Conservation (phyloP, 257 asterid genomes). For the Anisodus tanguticus region DNA sequence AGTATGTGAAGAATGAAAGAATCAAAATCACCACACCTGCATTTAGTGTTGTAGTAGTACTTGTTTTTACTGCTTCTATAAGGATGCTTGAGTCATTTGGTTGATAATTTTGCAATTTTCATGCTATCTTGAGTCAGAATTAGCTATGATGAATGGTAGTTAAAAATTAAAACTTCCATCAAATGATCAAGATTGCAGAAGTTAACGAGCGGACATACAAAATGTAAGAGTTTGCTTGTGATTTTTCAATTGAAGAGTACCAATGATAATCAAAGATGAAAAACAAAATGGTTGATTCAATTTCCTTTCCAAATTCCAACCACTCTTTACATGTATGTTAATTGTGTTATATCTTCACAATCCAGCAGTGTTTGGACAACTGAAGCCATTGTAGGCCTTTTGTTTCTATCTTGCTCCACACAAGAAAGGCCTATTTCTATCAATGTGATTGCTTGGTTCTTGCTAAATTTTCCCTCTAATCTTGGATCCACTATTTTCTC, state of each 20-base stretch:
- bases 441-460: conserved; percentile 53
- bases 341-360: conserved; percentile 38
- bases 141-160: not conserved
- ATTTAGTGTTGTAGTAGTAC: not conserved
- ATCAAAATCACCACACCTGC: not conserved
- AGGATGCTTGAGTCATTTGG: not conserved
- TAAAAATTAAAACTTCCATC: not conserved
- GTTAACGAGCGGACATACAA: not conserved
- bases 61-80: not conserved
- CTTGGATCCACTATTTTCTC: conserved; percentile 62
- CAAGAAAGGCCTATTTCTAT: conserved; percentile 54
- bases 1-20: not conserved
- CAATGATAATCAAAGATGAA: not conserved
- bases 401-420: conserved; percentile 64
- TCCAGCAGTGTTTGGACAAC: conserved; percentile 61
- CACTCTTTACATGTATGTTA: not conserved
- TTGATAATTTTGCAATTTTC: not conserved
- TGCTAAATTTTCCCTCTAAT: conserved; percentile 54
- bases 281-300: not conserved
- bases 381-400: conserved; percentile 71
- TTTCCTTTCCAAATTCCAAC: not conserved
- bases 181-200: not conserved
- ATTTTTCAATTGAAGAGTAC: not conserved
- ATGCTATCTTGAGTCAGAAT: not conserved
- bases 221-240: not conserved